Conservation (phyloP, 345 rosid genomes). For the Limnanthes douglasii region DNA sequence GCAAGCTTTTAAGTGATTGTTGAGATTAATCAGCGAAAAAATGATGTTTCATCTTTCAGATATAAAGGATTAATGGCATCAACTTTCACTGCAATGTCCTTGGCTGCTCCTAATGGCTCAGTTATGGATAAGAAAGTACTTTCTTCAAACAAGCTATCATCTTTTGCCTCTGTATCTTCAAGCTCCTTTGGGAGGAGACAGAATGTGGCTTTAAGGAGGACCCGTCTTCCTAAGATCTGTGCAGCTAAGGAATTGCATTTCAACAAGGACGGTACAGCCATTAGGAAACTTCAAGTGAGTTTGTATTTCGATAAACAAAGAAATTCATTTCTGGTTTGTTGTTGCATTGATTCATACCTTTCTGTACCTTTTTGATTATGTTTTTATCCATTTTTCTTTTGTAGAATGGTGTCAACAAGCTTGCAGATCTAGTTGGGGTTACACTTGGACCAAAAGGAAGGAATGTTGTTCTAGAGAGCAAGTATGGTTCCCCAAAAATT, state of each 20-base stretch:
- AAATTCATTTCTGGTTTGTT: not conserved
- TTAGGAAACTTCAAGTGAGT: constrained; percentile 81
- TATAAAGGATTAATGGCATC: too few relatives aligned
- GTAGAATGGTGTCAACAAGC: constrained; percentile 95
- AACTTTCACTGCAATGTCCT: constrained; percentile 50
- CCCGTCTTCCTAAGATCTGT: constrained; percentile 34
- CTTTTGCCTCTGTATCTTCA: constrained; percentile 44
- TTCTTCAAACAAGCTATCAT: constrained; percentile 36
- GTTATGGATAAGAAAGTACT: constrained; percentile 42
- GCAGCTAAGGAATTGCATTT: constrained; percentile 95
- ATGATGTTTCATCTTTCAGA: too few relatives aligned
- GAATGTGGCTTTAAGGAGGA: constrained; percentile 26
- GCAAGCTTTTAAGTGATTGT: too few relatives aligned
- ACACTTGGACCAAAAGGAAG: constrained; percentile 96
- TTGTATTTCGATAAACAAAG: not conserved
- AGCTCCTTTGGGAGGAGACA: constrained; percentile 40
- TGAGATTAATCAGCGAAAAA: too few relatives aligned
- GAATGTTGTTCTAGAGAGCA: constrained; percentile 97
- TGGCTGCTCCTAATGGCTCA: constrained; percentile 43
- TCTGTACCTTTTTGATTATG: not conserved
- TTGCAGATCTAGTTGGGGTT: constrained; percentile 94
- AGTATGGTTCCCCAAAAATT: constrained; percentile 94
- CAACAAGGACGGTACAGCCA: constrained; percentile 87
- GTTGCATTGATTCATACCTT: not conserved
- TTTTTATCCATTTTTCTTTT: constrained; percentile 1